Evolutionary conservation across 2,329 filamentous ascomycete species (phyloP), one percentile per base, ranked within the genome.

Genomic region (Ophiostoma australiae): DNA sequence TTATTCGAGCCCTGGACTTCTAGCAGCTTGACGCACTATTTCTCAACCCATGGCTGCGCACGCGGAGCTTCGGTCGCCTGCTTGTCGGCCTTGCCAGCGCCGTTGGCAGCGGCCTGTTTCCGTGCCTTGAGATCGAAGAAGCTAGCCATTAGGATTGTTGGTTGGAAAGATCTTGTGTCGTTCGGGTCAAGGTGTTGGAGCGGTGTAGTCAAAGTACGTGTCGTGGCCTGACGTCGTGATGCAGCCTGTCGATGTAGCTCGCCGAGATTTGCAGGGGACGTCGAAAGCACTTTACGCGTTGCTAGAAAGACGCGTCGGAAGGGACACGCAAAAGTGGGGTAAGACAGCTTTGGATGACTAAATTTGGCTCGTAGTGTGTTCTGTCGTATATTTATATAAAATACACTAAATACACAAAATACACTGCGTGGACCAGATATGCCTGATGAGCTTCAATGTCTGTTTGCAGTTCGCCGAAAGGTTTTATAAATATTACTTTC

Each of bases 121-220:
- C 94, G 89, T 70, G 94, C 94, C 81, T 97, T 97, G 77, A 97
- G 86, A 80, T 97, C 94, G 82, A 99, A 99, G 81, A 99, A 99
- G 78, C 88, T 94, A 68, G 93, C 89, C 91, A 97, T 97, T 67
- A 65, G 20, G 58, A 11, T n/a, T 13, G 31, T 3, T 20, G 63
- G 63, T 67, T 44, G 17, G 5, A 8, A 8, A 63, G 10, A 11
- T 27, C 7, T 20, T 4, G 37, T n/a, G 39, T n/a, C 3, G 35
- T 63, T n/a, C 13, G 23, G 33, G 27, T n/a, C 66, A 8, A 15
- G 37, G 23, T 8, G 15, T 31, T 35, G 37, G n/a, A 11, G 37
- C 15, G 5, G n/a, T 71, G 35, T 67, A 8, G 44, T n/a, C 15
- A 4, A 10, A 20, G 13, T 37, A 6, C 3, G 27, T 23, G 10